Percentiles rank a stretch among this genome's conserved stretches.
Conservation (phyloP, 352 stramenopile species). For the Lagenidium giganteum region DNA sequence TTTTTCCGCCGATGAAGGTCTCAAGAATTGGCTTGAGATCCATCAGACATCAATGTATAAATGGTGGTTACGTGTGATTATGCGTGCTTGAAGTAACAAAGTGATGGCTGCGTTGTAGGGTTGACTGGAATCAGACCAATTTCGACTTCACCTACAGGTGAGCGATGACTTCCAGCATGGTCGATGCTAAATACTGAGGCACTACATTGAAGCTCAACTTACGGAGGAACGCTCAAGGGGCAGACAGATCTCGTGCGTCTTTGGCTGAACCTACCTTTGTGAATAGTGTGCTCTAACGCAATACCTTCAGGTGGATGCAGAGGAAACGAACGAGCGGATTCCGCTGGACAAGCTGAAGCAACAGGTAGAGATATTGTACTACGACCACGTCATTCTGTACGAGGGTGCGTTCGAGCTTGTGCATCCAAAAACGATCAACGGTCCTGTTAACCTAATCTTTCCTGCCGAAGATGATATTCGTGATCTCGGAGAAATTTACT, state of each 20-base stretch:
- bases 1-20: constrained; percentile 35
- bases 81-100: background rate
- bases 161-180: background rate
- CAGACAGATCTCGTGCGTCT: constrained; percentile 2
- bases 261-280: background rate
- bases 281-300: background rate
- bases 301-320: constrained; percentile 4
- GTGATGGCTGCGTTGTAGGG: constrained; percentile 5
- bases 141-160: constrained; percentile 66
- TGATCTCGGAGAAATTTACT: constrained; percentile 57
- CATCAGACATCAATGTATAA: constrained; percentile 14
- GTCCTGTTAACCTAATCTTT: background rate
- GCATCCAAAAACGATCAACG: background rate
- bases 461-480: constrained; percentile 42
- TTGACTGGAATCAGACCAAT: constrained; percentile 24
- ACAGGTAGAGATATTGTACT: constrained; percentile 48
- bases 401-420: constrained; percentile 26
- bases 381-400: constrained; percentile 51
- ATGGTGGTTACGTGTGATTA: background rate
- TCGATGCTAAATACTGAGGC: background rate
- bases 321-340: constrained; percentile 24
- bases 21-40: constrained; percentile 33
- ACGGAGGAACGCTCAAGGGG: constrained; percentile 24
- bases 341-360: constrained; percentile 50
- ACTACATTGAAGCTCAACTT: constrained; percentile 22